Evolutionary conservation across 2,329 filamentous ascomycete species (phyloP).

Genomic region (Hymenoscyphus infarciens): DNA sequence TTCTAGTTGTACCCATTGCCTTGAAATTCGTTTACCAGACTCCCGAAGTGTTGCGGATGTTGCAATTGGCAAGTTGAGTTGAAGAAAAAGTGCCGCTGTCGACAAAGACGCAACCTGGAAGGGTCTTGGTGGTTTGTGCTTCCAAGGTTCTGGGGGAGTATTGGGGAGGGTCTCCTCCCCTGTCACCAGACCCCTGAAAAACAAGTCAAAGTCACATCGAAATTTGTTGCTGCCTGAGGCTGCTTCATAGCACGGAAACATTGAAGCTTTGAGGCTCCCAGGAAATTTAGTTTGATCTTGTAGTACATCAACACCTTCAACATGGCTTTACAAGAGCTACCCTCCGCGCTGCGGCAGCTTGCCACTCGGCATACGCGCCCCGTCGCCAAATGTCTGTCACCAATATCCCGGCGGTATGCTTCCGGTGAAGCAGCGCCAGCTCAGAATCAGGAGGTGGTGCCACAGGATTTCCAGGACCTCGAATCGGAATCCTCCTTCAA

Average conservation of each 20-base stretch:
- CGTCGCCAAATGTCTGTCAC: constrained; percentile 11
- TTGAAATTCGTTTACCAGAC: not conserved
- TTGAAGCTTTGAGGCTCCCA: constrained; percentile 9
- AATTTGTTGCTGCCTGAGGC: not conserved
- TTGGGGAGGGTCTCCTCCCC: no score
- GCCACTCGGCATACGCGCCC: constrained; percentile 24
- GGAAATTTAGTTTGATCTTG: constrained; percentile 15
- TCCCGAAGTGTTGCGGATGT: not conserved
- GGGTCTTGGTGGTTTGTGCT: not conserved
- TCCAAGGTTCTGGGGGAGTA: no score
- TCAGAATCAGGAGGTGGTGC: constrained; percentile 20
- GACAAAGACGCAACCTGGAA: not conserved
- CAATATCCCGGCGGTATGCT: constrained; percentile 29
- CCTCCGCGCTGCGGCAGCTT: constrained; percentile 30
- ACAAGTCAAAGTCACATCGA: no score
- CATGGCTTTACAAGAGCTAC: constrained; percentile 36
- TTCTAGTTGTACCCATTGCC: not conserved
- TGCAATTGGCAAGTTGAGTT: not conserved
- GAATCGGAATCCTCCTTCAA: constrained; percentile 44
- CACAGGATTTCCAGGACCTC: constrained; percentile 40
- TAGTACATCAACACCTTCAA: constrained; percentile 13
- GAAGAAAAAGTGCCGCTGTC: not conserved
- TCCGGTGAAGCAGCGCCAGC: constrained; percentile 27
- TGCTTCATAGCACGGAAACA: not conserved
- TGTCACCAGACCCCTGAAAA: no score